A percentile compares a stretch with the other conserved stretches of the same genome.
These are phyloP conservation scores for Mariannaea sp. DNA, from an alignment of 2,329 filamentous ascomycete species.

Conservation along the genomic window DNA sequence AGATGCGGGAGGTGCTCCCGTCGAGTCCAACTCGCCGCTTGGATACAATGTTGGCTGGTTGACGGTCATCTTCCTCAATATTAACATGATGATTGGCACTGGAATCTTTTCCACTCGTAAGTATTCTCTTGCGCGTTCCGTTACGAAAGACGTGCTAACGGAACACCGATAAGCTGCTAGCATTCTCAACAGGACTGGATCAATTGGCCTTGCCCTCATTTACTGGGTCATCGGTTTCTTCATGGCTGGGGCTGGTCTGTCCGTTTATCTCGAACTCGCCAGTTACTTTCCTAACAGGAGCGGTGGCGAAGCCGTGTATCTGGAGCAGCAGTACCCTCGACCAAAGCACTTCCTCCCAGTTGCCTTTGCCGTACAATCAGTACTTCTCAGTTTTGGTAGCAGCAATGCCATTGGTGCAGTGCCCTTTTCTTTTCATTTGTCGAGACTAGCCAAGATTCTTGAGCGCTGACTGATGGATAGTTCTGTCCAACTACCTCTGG, in stretches of 20 bases:
- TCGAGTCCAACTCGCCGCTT: constrained; percentile 62
- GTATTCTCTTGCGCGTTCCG: constrained; percentile 38
- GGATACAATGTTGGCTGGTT: constrained; percentile 62
- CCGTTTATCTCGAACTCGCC: constrained; percentile 66
- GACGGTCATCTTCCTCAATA: constrained; percentile 63
- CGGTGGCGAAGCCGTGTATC: constrained; percentile 68
- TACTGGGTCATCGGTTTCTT: constrained; percentile 68
- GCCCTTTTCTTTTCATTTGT: no score
- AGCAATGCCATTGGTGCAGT: constrained; percentile 59
- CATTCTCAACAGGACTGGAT: constrained; percentile 63
- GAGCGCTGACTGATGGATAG: constrained; percentile 36
- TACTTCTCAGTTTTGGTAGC: constrained; percentile 69
- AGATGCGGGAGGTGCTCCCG: constrained; percentile 65
- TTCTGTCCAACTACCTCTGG: constrained; percentile 67
- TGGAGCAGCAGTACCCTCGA: constrained; percentile 69
- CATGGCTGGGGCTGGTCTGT: constrained; percentile 58
- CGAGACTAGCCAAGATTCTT: neutral
- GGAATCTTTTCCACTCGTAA: constrained; percentile 68
- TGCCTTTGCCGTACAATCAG: constrained; percentile 66
- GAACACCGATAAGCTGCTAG: constrained; percentile 52
- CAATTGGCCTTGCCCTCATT: constrained; percentile 64
- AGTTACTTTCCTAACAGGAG: constrained; percentile 70
- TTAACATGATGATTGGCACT: constrained; percentile 67
- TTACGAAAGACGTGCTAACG: no score
- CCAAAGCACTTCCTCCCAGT: constrained; percentile 68